Evolutionary conservation across 2,329 filamentous ascomycete species (phyloP).

Genomic region (Cordyceps farinosa): DNA sequence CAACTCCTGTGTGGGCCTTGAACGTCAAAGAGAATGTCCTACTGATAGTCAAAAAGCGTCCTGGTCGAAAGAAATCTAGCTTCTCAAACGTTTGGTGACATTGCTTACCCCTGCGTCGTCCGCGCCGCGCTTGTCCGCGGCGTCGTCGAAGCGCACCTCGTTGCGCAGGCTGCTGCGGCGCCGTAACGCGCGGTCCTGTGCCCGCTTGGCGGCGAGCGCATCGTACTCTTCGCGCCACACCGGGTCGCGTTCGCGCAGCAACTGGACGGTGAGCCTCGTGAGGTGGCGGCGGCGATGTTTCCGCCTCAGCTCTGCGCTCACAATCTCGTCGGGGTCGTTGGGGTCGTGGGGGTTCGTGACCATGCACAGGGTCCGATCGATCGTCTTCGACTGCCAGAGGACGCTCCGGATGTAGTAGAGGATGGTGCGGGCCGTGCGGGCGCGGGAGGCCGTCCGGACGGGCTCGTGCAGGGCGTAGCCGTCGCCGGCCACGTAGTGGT

Average conservation of each 20-base stretch:
- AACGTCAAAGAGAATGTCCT: too few relatives aligned
- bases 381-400: too few relatives aligned
- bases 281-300: not conserved
- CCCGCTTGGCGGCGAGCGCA: too few relatives aligned
- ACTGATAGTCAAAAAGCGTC: too few relatives aligned
- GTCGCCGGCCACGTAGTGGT: not conserved
- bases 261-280: not conserved
- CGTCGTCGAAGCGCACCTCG: not conserved
- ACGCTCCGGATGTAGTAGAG: not conserved
- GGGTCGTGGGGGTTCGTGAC: too few relatives aligned
- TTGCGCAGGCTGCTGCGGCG: not conserved
- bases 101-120: too few relatives aligned
- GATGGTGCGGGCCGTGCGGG: not conserved
- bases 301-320: not conserved
- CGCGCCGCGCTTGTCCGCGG: not conserved
- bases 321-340: not conserved
- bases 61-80: too few relatives aligned
- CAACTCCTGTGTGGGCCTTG: too few relatives aligned
- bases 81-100: too few relatives aligned
- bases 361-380: too few relatives aligned
- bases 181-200: too few relatives aligned
- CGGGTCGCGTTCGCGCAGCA: not conserved
- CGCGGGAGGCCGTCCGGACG: not conserved
- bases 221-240: not conserved
- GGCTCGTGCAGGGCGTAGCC: not conserved